Base-by-base conservation (phyloP, 805 yeast genomes). In the Candida sakaeoensis region DNA sequence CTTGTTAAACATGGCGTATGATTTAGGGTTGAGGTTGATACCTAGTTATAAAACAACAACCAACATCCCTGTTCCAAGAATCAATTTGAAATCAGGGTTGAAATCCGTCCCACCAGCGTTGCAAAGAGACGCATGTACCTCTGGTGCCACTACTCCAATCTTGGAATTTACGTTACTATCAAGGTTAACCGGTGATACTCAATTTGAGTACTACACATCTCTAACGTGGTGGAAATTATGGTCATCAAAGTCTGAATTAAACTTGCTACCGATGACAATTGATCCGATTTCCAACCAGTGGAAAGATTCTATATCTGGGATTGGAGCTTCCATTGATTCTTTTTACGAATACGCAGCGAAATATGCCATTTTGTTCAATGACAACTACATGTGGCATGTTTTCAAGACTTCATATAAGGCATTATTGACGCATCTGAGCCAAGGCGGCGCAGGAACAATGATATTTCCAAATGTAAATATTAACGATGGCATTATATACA, bases 281-380 rank as follows among this genome's bases (percentile, higher is more conserved):
- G 80, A 82, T 44, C 82, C 90, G 0, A 51, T 67, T 1, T 60
- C 68, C 0, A 77, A 79, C 25, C 53, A 57, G 27, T 80, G 86
- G 78, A 60, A 68, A 29, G 82, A 82, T 41, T 56, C 72, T 0
- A 60, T 79, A 29, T 77, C 93, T 0, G 96, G 96, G 0, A 72
- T 85, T 8, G 97, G 98, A 2, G 97, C 97, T 0, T 84, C 95
- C 2, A 76, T 87, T 12, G 98, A 90, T 59, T 87, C 96, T 0
- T 86, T 86, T 53, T 90, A 82, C 55, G 98, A 90, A 54, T 86
- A 89, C 59, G 85, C 95, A 0, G 69, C 87, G 30, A 90, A 90
- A 55, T 79, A 81, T 15, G 67, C 89, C 2, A 73, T 90, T 8
- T 54, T 90, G 10, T 87, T 89, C 44, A 46, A 62, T 42, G 78